These are phyloP conservation scores for Candida vaughaniae DNA, from an alignment of 805 yeast species.

Conservation along the genomic window DNA sequence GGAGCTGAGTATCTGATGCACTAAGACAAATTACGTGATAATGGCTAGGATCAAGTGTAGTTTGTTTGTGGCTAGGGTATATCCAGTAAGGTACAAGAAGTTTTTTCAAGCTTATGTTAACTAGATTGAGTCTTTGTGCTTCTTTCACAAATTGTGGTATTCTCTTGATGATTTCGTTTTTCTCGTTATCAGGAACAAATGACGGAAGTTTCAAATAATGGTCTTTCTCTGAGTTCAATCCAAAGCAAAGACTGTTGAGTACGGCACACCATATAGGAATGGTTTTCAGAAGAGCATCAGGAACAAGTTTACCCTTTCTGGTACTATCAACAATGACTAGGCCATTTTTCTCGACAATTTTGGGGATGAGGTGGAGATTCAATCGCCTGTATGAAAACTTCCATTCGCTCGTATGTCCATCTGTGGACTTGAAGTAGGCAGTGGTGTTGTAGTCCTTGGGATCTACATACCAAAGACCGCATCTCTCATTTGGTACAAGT, in stretches of 20 bases:
- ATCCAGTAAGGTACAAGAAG: slow-evolving; percentile 15
- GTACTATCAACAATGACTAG: slow-evolving; percentile 77
- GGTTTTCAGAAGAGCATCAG: slow-evolving; percentile 85
- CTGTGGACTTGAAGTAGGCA: slow-evolving; percentile 85
- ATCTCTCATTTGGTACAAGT: slow-evolving; percentile 72
- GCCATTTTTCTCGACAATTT: slow-evolving; percentile 45
- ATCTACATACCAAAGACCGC: slow-evolving; percentile 82
- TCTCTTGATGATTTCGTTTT: slow-evolving; percentile 43
- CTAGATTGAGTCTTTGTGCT: slow-evolving; percentile 24
- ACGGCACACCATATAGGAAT: slow-evolving; percentile 92
- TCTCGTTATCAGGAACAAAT: slow-evolving; percentile 60
- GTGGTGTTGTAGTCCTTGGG: slow-evolving; percentile 42
- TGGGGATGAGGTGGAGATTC: slow-evolving; percentile 66
- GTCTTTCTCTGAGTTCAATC: slow-evolving; percentile 14
- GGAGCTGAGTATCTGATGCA: slow-evolving; percentile 11
- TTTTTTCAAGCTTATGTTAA: slow-evolving; percentile 5
- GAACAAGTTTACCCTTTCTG: slow-evolving; percentile 77
- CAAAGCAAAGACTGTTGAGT: slow-evolving; percentile 54
- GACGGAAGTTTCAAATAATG: slow-evolving; percentile 10
- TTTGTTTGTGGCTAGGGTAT: slow-evolving; percentile 10
- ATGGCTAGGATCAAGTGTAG: not conserved
- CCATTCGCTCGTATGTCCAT: slow-evolving; percentile 87
- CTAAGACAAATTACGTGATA: slow-evolving; percentile 11
- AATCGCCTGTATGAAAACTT: slow-evolving; percentile 69
- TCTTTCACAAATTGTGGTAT: slow-evolving; percentile 51